Percentiles rank a stretch among this genome's conserved stretches.
These are phyloP conservation scores for Teunomyces atbi DNA, from an alignment of 805 yeast genomes.

Conservation along the genomic window DNA sequence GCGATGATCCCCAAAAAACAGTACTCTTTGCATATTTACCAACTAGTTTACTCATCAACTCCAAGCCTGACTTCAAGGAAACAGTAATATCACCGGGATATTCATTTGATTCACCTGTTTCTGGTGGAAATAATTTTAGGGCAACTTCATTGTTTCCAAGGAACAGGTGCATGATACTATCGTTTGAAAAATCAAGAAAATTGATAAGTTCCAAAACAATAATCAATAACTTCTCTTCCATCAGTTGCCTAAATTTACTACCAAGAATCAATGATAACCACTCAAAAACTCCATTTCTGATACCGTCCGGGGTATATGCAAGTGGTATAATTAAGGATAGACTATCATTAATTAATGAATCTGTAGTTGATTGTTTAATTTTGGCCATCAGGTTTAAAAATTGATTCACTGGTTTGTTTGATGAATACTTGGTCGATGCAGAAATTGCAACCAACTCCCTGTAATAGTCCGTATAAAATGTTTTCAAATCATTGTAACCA, in stretches of 20 bases:
- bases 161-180: constrained; percentile 13
- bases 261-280: constrained; percentile 13
- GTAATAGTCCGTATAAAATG: constrained; percentile 33
- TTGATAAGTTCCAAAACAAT: constrained; percentile 37
- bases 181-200: constrained; percentile 40
- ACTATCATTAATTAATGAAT: constrained; percentile 27
- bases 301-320: constrained; percentile 41
- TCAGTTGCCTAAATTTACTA: constrained; percentile 19
- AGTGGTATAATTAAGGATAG: constrained; percentile 43
- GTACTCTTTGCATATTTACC: constrained; percentile 15
- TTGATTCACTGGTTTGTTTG: neutral
- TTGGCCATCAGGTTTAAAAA: constrained; percentile 14
- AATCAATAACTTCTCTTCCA: constrained; percentile 25
- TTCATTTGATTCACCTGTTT: constrained; percentile 6
- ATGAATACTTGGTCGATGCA: constrained; percentile 18
- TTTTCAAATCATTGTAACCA: constrained; percentile 27
- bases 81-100: constrained; percentile 14
- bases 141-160: constrained; percentile 7
- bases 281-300: constrained; percentile 30
- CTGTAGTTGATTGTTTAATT: constrained; percentile 11
- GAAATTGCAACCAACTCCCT: constrained; percentile 39
- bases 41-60: constrained; percentile 23
- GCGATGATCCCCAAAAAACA: constrained; percentile 34
- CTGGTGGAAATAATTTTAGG: constrained; percentile 6
- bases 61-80: constrained; percentile 25